Conservation (phyloP, 2,329 filamentous ascomycete genomes). For the Stagonosporopsis cucurbitacearum region DNA sequence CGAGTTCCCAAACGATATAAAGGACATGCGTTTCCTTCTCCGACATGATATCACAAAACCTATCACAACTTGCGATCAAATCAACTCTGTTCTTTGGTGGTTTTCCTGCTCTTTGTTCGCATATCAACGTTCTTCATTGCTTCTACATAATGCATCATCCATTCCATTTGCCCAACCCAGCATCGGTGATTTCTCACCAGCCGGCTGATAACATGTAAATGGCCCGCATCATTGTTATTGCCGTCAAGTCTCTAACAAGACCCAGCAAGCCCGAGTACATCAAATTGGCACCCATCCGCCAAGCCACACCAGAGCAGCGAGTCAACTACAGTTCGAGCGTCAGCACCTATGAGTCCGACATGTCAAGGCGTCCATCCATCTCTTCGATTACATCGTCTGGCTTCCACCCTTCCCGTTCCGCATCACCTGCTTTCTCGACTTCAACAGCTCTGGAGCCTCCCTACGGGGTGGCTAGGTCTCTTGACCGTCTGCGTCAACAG, state of each 20-base stretch:
- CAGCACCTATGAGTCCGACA: constrained; percentile 12
- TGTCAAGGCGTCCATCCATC: constrained; percentile 17
- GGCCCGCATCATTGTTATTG: background rate
- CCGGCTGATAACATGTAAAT: constrained; percentile 8
- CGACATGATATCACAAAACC: constrained; percentile 1
- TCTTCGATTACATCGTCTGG: constrained; percentile 15
- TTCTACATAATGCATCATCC: constrained; percentile 14
- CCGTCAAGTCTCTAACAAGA: background rate
- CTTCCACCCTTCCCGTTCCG: constrained; percentile 16
- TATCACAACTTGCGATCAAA: constrained; percentile 2
- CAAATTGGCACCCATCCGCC: constrained; percentile 15
- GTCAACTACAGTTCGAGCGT: constrained; percentile 8
- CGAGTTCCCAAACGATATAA: constrained; percentile 11
- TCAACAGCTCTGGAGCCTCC: constrained; percentile 5
- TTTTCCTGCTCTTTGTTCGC: constrained; percentile 10
- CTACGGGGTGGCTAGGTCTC: constrained; percentile 2
- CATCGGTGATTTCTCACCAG: constrained; percentile 17
- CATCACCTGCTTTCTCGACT: constrained; percentile 13
- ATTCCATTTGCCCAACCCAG: constrained; percentile 18
- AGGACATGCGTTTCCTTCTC: constrained; percentile 1
- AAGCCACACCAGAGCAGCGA: constrained; percentile 11
- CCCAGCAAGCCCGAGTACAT: constrained; percentile 14
- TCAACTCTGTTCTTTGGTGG: constrained; percentile 14
- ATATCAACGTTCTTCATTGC: background rate
- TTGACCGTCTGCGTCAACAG: constrained; percentile 12